Evolutionary conservation across 768 basidiomycete species (phyloP), one percentile per base, ranked within the genome.

Genomic region (Calocera cornea): DNA sequence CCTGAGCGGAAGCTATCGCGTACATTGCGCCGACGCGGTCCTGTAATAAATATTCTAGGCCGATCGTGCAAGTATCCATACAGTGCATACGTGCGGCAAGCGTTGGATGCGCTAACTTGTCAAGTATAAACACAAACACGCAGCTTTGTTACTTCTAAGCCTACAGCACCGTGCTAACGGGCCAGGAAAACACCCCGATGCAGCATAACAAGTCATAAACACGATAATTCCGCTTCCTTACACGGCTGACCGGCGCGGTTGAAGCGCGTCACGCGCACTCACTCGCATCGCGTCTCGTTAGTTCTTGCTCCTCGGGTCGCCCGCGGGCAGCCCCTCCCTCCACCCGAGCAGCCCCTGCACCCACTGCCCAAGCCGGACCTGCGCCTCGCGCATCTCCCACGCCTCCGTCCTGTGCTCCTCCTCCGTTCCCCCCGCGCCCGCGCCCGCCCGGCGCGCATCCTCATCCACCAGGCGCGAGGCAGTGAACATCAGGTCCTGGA

Each of bases 401-500:
- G 54, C 54, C 31, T 60, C 54, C 27, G 24, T 33, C 24, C 16
- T 60, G 14, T 29, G 27, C 31, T 60, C 54, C 27, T 14, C 27
- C 11, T 5, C 54, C 54, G 44, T 24, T 7, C 31, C 27, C 27
- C 24, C 22, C n/a, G n/a, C n/a, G n/a, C n/a, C n/a, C n/a, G n/a
- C n/a, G n/a, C n/a, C n/a, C 54, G 54, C 54, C 54, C 54, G 54
- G 16, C 54, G 54, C 14, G 54, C 24, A 60, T 60, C 54, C 31
- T 60, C 54, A 27, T 60, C 54, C 54, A 60, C 54, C 14, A 60
- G 54, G 10, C 54, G 24, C 7, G 54, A 60, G 19, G 54, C 54
- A 60, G 54, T 60, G 54, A 60, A 60, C 54, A 60, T 60, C 54
- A 60, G 54, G 27, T 60, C 54, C 31, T 60, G 54, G 7, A 60